Evolutionary conservation across 805 yeast species (phyloP), one percentile per base, ranked within the genome.

Genomic region (Wickerhamiella vanderwaltii): DNA sequence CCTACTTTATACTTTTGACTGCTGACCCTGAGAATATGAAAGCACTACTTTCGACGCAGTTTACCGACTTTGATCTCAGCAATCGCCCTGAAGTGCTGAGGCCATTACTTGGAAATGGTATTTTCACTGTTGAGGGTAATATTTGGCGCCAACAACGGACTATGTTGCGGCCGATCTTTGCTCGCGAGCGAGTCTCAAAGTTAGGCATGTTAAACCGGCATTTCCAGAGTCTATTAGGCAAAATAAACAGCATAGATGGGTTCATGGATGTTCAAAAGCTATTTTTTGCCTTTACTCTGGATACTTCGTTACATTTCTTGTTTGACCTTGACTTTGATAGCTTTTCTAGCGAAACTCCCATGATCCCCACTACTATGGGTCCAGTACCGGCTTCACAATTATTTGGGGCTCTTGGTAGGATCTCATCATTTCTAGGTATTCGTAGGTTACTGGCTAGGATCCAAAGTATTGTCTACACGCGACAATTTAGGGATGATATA

Each of bases 291-390:
- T 41, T 60, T 34, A 60, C 63, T 6, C 43, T 57, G 44, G 57
- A 52, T 26, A 51, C 52, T 30, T 94, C 96, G 0, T 62, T 88
- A 46, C 73, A 72, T 43, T 59, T 57, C 37, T 45, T 59, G 35
- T 57, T 60, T 44, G 63, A 62, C 18, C 54, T 54, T 34, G 47
- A 55, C 12, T 51, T 51, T 7, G 49, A 52, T 33, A 45, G 55
- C 15, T 51, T 56, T 29, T 17, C 29, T 1, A 31, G 35, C 7
- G 33, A 31, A 26, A 40, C 34, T 34, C 31, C 44, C 9, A 28
- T 38, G 17, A 45, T 42, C 12, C 39, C 42, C 13, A 47, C 36
- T 16, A 44, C 35, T 15, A 37, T 44, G 9, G 34, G 34, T 3
- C 24, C 17, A 9, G 22, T 34, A 2, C 26, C 35, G 23, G 43